These are phyloP conservation scores for Cichorium intybus DNA, from an alignment of 140 eudicot genomes.

Conservation along the genomic window DNA sequence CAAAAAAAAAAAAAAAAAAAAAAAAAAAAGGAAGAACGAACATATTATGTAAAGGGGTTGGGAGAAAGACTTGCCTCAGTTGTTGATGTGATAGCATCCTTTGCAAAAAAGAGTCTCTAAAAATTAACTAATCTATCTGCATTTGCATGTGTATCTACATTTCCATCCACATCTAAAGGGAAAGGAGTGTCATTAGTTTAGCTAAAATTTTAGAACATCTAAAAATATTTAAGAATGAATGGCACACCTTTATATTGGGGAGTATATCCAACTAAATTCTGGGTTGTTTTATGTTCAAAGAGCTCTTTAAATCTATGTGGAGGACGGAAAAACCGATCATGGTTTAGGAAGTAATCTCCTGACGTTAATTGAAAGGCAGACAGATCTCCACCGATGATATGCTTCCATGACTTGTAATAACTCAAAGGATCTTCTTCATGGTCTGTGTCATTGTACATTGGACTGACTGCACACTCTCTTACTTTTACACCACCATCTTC, in stretches of 20 bases:
- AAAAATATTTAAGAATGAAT: too few species aligned
- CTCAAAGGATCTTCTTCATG: neutral
- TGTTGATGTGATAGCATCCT: too few species aligned
- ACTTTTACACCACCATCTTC: neutral
- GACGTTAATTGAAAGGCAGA: neutral
- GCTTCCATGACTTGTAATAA: neutral
- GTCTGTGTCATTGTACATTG: neutral
- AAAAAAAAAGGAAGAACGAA: too few species aligned
- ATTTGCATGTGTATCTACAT: too few species aligned
- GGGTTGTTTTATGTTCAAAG: neutral
- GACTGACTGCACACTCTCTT: constrained; percentile 10
- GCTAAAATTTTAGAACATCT: too few species aligned
- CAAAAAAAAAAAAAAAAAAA: too few species aligned
- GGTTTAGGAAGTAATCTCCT: neutral
- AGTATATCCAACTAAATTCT: neutral
- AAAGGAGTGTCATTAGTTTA: too few species aligned
- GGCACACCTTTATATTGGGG: neutral
- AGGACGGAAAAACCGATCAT: neutral
- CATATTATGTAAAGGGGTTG: too few species aligned
- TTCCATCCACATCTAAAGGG: too few species aligned
- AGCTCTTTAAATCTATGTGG: neutral
- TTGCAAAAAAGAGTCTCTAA: too few species aligned
- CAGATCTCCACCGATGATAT: neutral
- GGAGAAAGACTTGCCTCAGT: too few species aligned
- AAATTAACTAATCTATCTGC: too few species aligned